phyloP scores from a whole-genome alignment of 495 filamentous ascomycete genomes.

The Oidiodendron maius region DNA sequence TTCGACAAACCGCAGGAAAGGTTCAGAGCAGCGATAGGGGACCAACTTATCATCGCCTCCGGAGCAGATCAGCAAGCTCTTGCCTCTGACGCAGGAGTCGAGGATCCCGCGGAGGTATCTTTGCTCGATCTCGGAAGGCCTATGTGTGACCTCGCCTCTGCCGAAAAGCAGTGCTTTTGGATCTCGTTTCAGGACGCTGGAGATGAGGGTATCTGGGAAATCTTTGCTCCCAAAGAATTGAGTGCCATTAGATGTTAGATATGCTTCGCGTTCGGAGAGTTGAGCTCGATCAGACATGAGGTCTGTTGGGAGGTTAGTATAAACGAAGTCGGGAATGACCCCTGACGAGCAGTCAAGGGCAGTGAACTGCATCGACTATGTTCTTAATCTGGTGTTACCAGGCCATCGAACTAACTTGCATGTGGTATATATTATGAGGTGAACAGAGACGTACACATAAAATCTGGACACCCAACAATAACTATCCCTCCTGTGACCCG shows the following conservation, averaged over 20 bases:
- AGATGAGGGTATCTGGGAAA: conserved; percentile 63
- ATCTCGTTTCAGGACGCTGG: conserved; percentile 56
- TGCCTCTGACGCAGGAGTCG: conserved; percentile 52
- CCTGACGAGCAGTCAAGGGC: not conserved
- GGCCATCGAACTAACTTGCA: too few relatives aligned
- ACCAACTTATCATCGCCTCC: conserved; percentile 81
- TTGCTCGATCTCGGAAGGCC: conserved; percentile 24
- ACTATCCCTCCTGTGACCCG: conserved; percentile 69
- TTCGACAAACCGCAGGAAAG: conserved; percentile 69
- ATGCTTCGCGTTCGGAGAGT: conserved; percentile 62
- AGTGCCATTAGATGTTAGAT: conserved; percentile 43
- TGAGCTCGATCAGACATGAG: conserved; percentile 74
- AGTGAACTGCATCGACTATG: not conserved
- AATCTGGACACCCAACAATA: conserved; percentile 89
- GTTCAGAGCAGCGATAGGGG: conserved; percentile 62
- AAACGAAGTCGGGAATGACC: not conserved
- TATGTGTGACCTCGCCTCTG: conserved; percentile 31
- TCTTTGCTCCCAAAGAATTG: conserved; percentile 68
- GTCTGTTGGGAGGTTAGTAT: conserved; percentile 27
- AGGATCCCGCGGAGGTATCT: conserved; percentile 42
- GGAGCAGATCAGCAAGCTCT: conserved; percentile 70
- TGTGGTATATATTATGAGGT: too few relatives aligned
- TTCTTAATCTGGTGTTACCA: too few relatives aligned
- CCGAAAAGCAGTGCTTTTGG: conserved; percentile 65
- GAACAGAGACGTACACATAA: conserved; percentile 42